Base-by-base conservation (phyloP, 352 stramenopile genomes). In the Globisporangium polare region DNA sequence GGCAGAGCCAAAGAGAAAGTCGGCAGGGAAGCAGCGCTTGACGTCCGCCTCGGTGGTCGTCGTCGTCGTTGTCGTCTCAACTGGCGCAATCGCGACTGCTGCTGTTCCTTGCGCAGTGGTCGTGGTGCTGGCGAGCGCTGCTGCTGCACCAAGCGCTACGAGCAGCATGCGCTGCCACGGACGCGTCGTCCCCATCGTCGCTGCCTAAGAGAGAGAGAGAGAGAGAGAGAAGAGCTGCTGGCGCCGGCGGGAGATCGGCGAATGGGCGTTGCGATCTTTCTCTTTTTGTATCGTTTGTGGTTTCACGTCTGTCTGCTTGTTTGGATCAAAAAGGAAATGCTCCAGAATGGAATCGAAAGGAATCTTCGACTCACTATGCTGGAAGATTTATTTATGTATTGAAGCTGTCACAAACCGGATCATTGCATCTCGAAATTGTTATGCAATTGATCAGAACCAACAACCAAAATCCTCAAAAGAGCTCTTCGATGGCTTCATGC, bases 1-100 rank as follows among this genome's bases (percentile, higher is more conserved):
- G 17, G 93, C 90, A 4, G 79, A 80, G 22, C 95, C 95, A 54
- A 91, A 97, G 54, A 95, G 67, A 77, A 98, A 98, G 46, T 73
- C 60, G 17, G 73, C 68, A 1, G 82, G 71, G 58, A 91, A 89
- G 68, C 82, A 88, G 26, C 78, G 80, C 24, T 64, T 64, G n/a
- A 24, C 5, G 47, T 33, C 29, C 29, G 29, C 29, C 5, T 33
- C 29, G 29, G 29, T 33, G 29, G 10, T 74, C 72, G 52, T 77
- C 89, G 63, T 88, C 98, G 24, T 83, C 80, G 75, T 98, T 94
- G 58, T 52, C 46, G 22, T 12, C 33, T 37, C 33, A 37, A 12
- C 7, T 33, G 46, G 46, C 46, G 24, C 22, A 15, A 20, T 52
- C 46, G 22, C 24, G 22, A 33, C 22, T 26, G 12, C 18, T 18